Evolutionary conservation across 2,329 filamentous ascomycete genomes (phyloP).

Genomic region (Conoideocrella luteorostrata): DNA sequence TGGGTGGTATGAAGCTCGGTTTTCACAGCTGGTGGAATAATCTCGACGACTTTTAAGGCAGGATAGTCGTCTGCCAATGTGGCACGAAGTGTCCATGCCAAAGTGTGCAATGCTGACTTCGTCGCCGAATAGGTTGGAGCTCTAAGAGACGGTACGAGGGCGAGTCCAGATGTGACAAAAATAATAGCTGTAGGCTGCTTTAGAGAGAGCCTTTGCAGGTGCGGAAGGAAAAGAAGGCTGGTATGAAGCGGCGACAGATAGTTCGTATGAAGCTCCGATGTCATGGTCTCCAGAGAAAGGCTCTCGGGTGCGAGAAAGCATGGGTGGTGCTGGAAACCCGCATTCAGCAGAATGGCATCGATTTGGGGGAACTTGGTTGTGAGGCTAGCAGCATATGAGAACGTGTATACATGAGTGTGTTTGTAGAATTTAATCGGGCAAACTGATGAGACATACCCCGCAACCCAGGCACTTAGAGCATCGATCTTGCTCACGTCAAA

Average conservation of each 20-base stretch:
- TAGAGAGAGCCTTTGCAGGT: slow-evolving; percentile 11
- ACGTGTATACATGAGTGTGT: not conserved
- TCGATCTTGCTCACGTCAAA: slow-evolving; percentile 38
- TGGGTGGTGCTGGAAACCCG: slow-evolving; percentile 43
- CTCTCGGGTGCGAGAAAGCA: slow-evolving; percentile 10
- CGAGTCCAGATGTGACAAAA: slow-evolving; percentile 14
- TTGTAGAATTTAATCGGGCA: too few species aligned
- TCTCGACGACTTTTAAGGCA: slow-evolving; percentile 14
- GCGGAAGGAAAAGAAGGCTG: slow-evolving; percentile 14
- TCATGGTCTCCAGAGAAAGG: slow-evolving; percentile 21
- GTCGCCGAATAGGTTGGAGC: slow-evolving; percentile 14
- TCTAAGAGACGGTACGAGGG: slow-evolving; percentile 10
- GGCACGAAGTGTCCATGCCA: slow-evolving; percentile 12
- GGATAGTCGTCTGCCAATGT: slow-evolving; percentile 9
- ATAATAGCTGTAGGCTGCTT: slow-evolving; percentile 9
- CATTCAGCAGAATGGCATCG: slow-evolving; percentile 42
- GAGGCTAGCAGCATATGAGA: not conserved
- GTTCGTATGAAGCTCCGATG: slow-evolving; percentile 15
- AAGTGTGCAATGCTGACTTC: slow-evolving; percentile 17
- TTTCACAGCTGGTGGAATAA: slow-evolving; percentile 16
- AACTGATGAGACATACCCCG: too few species aligned
- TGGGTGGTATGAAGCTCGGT: slow-evolving; percentile 13
- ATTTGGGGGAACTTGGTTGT: slow-evolving; percentile 35
- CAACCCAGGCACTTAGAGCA: slow-evolving; percentile 20
- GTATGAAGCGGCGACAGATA: slow-evolving; percentile 16